Conservation (phyloP, 2,329 filamentous ascomycete species). For the Microcera coccophila region DNA sequence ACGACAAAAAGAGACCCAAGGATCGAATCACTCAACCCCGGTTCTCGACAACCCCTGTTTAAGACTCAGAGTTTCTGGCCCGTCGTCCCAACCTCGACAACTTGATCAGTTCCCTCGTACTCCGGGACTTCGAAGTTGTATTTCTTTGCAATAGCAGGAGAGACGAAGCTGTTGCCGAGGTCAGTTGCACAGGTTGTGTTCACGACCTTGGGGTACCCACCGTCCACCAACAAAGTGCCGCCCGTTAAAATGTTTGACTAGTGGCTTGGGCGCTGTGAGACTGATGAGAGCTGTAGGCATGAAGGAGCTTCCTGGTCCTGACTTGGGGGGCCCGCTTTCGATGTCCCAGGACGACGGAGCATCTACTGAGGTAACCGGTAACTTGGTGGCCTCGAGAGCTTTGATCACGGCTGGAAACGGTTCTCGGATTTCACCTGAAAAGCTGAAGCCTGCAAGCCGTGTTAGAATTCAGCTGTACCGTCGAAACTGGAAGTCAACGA, state of each 20-base stretch:
- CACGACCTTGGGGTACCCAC: constrained; percentile 39
- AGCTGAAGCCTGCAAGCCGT: constrained; percentile 79
- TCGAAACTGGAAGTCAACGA: constrained; percentile 4
- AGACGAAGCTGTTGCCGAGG: constrained; percentile 62
- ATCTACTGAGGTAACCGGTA: constrained; percentile 85
- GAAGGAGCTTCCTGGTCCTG: constrained; percentile 74
- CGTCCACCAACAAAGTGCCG: constrained; percentile 89
- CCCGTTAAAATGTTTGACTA: constrained; percentile 78
- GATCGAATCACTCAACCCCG: constrained; percentile 8
- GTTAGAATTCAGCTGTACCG: constrained; percentile 10
- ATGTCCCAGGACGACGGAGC: constrained; percentile 95
- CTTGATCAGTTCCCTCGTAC: constrained; percentile 84
- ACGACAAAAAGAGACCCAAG: constrained; percentile 7
- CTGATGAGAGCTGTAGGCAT: constrained; percentile 79
- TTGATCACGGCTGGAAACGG: constrained; percentile 82
- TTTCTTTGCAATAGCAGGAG: constrained; percentile 72
- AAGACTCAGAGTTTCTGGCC: constrained; percentile 50
- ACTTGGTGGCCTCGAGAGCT: constrained; percentile 65
- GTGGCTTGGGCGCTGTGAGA: constrained; percentile 87
- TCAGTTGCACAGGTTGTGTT: constrained; percentile 13
- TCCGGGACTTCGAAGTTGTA: constrained; percentile 79
- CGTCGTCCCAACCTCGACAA: constrained; percentile 66
- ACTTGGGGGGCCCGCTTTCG: constrained; percentile 72
- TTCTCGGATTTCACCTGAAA: constrained; percentile 86
- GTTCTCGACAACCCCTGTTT: constrained; percentile 3